Evolutionary conservation across 495 filamentous ascomycete genomes (phyloP), one percentile per base, ranked within the genome.

Genomic region (Daldinia caldariorum): DNA sequence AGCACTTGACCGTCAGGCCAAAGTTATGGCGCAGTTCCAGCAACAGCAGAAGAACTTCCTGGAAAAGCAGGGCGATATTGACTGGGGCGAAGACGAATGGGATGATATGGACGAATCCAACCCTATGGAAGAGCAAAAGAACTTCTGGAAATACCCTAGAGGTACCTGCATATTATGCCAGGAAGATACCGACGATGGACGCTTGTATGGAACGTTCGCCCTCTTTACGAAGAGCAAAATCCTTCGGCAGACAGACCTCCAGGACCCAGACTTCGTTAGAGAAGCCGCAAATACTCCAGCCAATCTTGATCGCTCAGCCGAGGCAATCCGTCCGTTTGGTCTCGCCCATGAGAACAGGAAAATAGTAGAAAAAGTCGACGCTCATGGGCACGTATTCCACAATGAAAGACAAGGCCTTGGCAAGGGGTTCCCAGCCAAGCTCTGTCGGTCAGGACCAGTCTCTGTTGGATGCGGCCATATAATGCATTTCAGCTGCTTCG

Each of bases 401-500:
- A 85, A 84, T 38, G 93, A 95, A 71, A 89, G 91, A 61, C 90
- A 96, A 81, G 89, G 88, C 16, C 85, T 98, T 18, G 94, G 93
- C 50, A 94, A 93, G 79, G 95, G 95, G 1, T 98, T 97, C 73
- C 90, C 92, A 4, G 79, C 88, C 9, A 82, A 83, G 26, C 85
- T 89, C 41, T 88, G 86, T 8, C 83, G 84, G 41, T 83, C 85
- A n/a, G 96, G 94, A 0, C 92, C 94, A 4, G 91, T 98, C 6
- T 88, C 94, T 7, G 93, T 92, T 43, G 92, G 94, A 32, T 99
- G 95, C 79, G 94, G 94, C 6, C 95, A 99, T 78, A 94, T 98
- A 68, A 99, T 99, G 95, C 95, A 99, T 76, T 99, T 92, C 74
- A 87, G 87, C 35, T 99, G 95, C 78, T 99, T 98, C 73, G 94